Evolutionary conservation across 371 early-diverging fungal species (phyloP).

Genomic region (Lichtheimia ornata): DNA sequence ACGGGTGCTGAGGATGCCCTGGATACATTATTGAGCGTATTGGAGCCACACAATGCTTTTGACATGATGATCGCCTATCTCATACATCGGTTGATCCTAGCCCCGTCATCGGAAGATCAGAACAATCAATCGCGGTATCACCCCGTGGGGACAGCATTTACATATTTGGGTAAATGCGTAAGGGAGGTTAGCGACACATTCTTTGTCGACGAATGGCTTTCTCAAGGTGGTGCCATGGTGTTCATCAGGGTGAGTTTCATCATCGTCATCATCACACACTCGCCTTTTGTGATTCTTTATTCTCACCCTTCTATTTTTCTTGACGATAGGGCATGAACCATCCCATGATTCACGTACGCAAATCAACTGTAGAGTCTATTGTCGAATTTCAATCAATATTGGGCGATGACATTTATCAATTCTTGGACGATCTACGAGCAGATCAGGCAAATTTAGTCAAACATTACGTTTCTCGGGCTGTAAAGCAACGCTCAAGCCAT

Average conservation of each 20-base stretch:
- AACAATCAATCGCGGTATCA: conserved; percentile 28
- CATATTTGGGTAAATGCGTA: conserved; percentile 44
- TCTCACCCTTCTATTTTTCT: not conserved
- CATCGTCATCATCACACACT: not conserved
- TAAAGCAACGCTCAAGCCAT: conserved; percentile 40
- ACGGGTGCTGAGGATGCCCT: conserved; percentile 53
- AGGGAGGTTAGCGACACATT: conserved; percentile 36
- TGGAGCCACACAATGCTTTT: conserved; percentile 43
- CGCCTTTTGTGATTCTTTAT: not conserved
- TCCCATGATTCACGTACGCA: conserved; percentile 42
- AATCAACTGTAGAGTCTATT: conserved; percentile 50
- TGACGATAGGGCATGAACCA: conserved; percentile 41
- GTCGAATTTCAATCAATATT: conserved; percentile 49
- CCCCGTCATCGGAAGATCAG: conserved; percentile 23
- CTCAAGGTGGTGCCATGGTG: conserved; percentile 38
- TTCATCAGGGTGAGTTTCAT: conserved; percentile 38
- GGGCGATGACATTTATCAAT: conserved; percentile 41
- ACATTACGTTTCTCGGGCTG: conserved; percentile 46
- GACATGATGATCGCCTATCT: conserved; percentile 47
- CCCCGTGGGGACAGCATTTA: conserved; percentile 52
- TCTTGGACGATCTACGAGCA: conserved; percentile 40
- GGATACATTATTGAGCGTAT: conserved; percentile 37
- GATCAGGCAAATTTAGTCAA: conserved; percentile 46
- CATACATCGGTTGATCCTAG: conserved; percentile 28
- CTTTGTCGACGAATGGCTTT: conserved; percentile 46